Percentiles rank a stretch among this genome's conserved stretches.
These are phyloP conservation scores for Saturnispora gosingensis DNA, from an alignment of 805 yeast species.

Conservation along the genomic window DNA sequence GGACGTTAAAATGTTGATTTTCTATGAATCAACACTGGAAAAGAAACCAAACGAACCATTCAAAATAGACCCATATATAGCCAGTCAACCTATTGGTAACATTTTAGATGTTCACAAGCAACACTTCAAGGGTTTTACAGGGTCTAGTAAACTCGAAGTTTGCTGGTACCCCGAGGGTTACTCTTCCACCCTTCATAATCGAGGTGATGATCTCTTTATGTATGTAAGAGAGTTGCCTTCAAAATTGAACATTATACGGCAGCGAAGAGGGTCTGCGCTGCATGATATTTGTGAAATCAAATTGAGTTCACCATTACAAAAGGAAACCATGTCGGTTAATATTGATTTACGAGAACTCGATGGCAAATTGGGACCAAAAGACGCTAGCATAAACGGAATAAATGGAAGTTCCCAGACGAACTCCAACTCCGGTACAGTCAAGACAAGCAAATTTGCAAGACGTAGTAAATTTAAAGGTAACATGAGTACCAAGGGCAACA, in stretches of 20 bases:
- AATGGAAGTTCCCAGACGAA: not conserved
- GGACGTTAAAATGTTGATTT: constrained; percentile 26
- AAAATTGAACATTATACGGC: constrained; percentile 31
- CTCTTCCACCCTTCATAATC: constrained; percentile 38
- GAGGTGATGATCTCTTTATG: constrained; percentile 42
- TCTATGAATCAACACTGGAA: constrained; percentile 17
- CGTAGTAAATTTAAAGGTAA: not conserved
- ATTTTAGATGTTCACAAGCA: not conserved
- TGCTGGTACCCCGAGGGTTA: constrained; percentile 39
- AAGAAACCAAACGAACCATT: not conserved
- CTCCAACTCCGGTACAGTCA: not conserved
- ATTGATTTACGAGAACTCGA: constrained; percentile 36
- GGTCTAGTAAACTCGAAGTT: constrained; percentile 17
- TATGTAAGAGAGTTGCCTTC: constrained; percentile 42
- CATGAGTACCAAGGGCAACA: not conserved
- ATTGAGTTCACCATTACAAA: constrained; percentile 31
- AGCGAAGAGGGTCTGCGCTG: constrained; percentile 17
- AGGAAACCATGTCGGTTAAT: constrained; percentile 31
- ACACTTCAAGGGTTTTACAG: constrained; percentile 4
- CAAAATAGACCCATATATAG: not conserved
- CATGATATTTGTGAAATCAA: constrained; percentile 34
- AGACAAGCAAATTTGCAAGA: not conserved
- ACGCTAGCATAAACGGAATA: not conserved
- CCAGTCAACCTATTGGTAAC: not conserved
- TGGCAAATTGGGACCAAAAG: constrained; percentile 16